Evolutionary conservation across 225 moss, liverwort and hornwort genomes (phyloP).

Genomic region (Anthoceros angustus): DNA sequence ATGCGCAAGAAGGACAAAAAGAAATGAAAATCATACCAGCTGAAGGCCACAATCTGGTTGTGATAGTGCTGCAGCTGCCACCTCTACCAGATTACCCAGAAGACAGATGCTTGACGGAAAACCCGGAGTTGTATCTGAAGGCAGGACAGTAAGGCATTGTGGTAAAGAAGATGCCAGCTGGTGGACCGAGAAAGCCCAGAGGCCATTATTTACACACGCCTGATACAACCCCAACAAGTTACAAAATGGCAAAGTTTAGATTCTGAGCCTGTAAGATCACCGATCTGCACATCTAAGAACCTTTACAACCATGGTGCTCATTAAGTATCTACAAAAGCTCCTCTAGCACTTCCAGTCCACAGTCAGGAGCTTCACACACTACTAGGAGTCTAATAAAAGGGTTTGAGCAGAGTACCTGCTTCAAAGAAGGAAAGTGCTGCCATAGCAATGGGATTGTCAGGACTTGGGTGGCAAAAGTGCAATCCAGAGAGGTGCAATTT

Average conservation of each 20-base stretch:
- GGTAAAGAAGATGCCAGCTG: constrained; percentile 50
- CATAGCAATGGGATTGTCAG: constrained; percentile 89
- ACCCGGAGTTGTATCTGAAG: constrained; percentile 44
- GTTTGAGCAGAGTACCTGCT: constrained; percentile 57
- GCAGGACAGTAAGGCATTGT: constrained; percentile 43
- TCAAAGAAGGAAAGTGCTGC: constrained; percentile 65
- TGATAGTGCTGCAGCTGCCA: constrained; percentile 50
- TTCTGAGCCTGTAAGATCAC: background rate
- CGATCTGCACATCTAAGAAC: background rate
- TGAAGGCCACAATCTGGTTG: constrained; percentile 44
- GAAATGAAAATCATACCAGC: constrained; percentile 27
- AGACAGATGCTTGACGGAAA: constrained; percentile 74
- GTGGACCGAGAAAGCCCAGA: constrained; percentile 76
- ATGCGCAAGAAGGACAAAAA: background rate
- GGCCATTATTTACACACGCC: constrained; percentile 69
- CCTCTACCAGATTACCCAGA: constrained; percentile 83
- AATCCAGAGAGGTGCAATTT: constrained; percentile 37
- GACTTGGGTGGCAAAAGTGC: constrained; percentile 68
- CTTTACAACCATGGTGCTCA: too few species aligned
- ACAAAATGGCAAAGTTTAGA: constrained; percentile 2
- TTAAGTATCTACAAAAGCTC: too few species aligned
- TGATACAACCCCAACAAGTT: constrained; percentile 18
- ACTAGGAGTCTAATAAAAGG: background rate
- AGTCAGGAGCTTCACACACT: too few species aligned
- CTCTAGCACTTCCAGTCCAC: background rate